phyloP scores from a whole-genome alignment of 805 yeast genomes.

The Wickerhamiella lipophila region DNA sequence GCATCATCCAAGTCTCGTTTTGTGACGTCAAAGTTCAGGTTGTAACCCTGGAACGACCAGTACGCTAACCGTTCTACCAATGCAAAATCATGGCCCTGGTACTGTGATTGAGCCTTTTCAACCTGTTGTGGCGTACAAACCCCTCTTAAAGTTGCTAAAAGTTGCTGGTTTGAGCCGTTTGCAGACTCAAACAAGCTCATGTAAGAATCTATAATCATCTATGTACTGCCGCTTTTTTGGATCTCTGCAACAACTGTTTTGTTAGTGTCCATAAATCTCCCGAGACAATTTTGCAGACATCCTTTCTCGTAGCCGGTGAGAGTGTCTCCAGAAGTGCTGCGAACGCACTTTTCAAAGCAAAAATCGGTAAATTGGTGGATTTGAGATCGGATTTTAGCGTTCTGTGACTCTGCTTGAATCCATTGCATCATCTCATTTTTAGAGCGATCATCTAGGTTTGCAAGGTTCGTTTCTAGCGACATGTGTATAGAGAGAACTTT shows the following conservation, averaged over 20 bases:
- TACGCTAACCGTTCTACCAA: conserved; percentile 8
- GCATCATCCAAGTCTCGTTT: conserved; percentile 1
- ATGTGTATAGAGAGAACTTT: too few species aligned
- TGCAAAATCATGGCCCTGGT: conserved; percentile 3
- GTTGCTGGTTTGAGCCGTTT: not conserved
- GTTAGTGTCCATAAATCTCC: conserved; percentile 77
- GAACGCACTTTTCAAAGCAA: conserved; percentile 80
- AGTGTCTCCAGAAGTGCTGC: conserved; percentile 29
- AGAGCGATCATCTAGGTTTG: conserved; percentile 48
- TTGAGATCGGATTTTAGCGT: conserved; percentile 63
- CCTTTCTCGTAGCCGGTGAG: conserved; percentile 49
- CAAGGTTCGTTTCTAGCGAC: conserved; percentile 22
- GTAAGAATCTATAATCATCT: conserved; percentile 1
- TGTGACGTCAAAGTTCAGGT: not conserved
- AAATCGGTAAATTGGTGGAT: conserved; percentile 80
- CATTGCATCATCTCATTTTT: conserved; percentile 63
- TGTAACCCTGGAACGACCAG: conserved; percentile 1
- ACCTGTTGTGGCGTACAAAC: not conserved
- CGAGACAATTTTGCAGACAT: conserved; percentile 71
- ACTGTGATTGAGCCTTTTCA: not conserved
- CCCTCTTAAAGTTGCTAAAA: not conserved
- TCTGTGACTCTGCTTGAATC: conserved; percentile 71
- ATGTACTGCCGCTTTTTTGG: conserved; percentile 1
- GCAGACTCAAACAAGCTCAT: not conserved
- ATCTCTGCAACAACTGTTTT: conserved; percentile 58